Percentiles rank a stretch among this genome's conserved stretches.
These are phyloP conservation scores for Pisolithus tinctorius DNA, from an alignment of 768 basidiomycete genomes.

Conservation along the genomic window DNA sequence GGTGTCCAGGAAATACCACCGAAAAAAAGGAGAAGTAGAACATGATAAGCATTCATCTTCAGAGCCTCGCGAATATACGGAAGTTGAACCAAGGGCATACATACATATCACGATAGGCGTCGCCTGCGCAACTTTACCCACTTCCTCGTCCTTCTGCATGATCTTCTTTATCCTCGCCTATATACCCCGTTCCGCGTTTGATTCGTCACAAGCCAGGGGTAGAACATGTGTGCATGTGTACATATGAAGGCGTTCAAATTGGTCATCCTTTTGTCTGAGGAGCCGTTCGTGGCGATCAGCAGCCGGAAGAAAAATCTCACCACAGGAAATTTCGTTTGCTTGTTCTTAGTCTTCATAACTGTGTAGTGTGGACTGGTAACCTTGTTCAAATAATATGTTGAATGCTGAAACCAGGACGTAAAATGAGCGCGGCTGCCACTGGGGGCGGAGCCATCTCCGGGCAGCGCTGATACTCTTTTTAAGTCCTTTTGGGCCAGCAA, in stretches of 20 bases:
- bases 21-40: too few relatives aligned
- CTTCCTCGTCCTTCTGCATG: slow-evolving; percentile 99
- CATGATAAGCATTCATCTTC: background rate
- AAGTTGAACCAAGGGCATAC: slow-evolving; percentile 24
- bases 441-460: background rate
- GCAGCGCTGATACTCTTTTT: background rate
- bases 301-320: slow-evolving; percentile 38
- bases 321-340: slow-evolving; percentile 86
- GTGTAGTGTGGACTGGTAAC: background rate
- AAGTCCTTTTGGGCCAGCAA: background rate
- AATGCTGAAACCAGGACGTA: background rate
- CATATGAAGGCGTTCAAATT: background rate
- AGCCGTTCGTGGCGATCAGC: background rate
- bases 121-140: slow-evolving; percentile 95
- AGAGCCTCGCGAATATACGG: background rate
- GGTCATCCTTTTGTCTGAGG: background rate
- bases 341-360: slow-evolving; percentile 84
- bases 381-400: background rate
- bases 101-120: slow-evolving; percentile 95
- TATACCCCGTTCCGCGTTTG: background rate
- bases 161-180: slow-evolving; percentile 98
- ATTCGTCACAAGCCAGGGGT: background rate
- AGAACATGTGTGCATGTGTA: background rate
- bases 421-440: slow-evolving; percentile 1
- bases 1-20: too few relatives aligned